Percentiles rank a stretch among this genome's conserved stretches.
phyloP scores from a whole-genome alignment of 495 filamentous ascomycete species.

The Usnea hakonensis region DNA sequence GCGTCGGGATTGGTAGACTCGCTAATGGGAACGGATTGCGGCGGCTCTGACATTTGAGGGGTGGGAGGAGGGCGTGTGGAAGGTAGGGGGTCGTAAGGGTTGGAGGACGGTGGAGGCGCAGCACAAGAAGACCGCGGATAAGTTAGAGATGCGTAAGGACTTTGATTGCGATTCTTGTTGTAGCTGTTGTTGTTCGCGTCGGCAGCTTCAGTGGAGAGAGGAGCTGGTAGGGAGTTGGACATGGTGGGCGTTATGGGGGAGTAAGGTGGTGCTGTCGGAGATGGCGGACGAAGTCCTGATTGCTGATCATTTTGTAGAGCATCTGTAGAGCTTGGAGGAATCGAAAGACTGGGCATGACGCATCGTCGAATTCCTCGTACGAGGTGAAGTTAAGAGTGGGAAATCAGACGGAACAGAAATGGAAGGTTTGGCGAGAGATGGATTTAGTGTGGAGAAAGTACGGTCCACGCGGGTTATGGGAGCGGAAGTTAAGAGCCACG shows the following conservation, averaged over 20 bases:
- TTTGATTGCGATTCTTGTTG: not conserved
- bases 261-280: slow-evolving; percentile 24
- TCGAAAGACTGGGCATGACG: not conserved
- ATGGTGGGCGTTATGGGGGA: slow-evolving; percentile 26
- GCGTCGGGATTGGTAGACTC: slow-evolving; percentile 77
- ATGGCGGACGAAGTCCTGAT: slow-evolving; percentile 3
- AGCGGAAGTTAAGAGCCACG: not conserved
- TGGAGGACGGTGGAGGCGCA: not conserved
- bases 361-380: not conserved
- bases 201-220: not conserved
- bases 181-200: not conserved
- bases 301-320: not conserved
- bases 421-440: slow-evolving; percentile 9
- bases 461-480: not conserved
- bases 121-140: not conserved
- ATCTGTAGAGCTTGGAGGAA: not conserved
- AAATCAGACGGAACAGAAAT: not conserved
- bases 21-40: slow-evolving; percentile 55
- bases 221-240: slow-evolving; percentile 11
- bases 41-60: slow-evolving; percentile 19
- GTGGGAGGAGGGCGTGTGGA: not conserved
- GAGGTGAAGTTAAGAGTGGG: not conserved
- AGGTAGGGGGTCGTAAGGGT: not conserved
- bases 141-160: not conserved
- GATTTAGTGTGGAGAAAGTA: not conserved